Conservation (phyloP, 345 rosid species). For the Cardamine occulta region DNA sequence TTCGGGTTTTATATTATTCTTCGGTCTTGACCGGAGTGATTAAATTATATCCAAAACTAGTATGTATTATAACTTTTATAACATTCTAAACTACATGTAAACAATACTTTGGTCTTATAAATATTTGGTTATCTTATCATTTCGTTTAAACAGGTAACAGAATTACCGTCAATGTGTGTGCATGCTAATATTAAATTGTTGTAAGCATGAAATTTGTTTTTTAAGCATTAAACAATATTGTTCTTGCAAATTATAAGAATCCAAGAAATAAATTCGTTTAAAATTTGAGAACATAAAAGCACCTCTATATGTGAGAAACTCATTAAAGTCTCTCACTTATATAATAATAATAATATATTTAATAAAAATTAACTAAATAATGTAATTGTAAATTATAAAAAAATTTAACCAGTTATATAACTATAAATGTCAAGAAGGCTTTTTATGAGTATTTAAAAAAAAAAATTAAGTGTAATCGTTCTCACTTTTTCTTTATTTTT, state of each 20-base stretch:
- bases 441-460: not conserved
- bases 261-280: not conserved
- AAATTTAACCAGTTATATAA: not conserved
- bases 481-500: no score
- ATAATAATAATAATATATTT: not conserved
- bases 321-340: not conserved
- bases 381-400: not conserved
- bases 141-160: no score
- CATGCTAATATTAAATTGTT: not conserved
- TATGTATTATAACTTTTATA: not conserved
- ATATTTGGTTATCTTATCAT: not conserved
- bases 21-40: not conserved
- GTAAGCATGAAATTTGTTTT: not conserved
- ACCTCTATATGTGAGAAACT: not conserved
- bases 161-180: not conserved
- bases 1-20: not conserved
- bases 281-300: not conserved
- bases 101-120: not conserved
- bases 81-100: not conserved
- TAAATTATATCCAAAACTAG: not conserved
- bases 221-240: no score
- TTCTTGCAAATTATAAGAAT: not conserved
- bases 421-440: not conserved
- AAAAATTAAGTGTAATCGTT: not conserved
- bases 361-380: not conserved